Evolutionary conservation across 1,284 basidiomycete species (phyloP), one percentile per base, ranked within the genome.

Genomic region (Sporisorium iseilematis-ciliati): DNA sequence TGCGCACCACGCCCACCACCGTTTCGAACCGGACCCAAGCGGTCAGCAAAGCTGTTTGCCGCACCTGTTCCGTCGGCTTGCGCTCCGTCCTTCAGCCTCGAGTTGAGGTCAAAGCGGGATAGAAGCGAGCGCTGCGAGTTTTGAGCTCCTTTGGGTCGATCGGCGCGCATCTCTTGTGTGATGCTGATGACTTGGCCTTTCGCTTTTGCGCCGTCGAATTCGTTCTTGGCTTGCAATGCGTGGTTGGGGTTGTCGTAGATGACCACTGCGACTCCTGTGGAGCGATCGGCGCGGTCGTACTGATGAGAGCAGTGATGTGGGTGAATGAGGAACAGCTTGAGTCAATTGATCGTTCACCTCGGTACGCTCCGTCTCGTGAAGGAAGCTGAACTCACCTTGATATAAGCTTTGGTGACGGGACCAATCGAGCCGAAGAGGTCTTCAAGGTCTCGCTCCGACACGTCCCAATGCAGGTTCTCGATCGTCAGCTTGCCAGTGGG

Each of bases 271-370:
- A 90, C 88, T 67, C 95, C 95, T 29, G 90, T 91, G 52, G 95
- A 97, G 83, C 95, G 92, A 78, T 95, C 95, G 81, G 94, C 95
- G 83, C 92, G 91, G 88, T 97, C 95, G 87, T 95, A 98, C 95
- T 87, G 86, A 85, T 33, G 41, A 10, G 25, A 29, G 8, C 18
- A 54, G 14, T 8, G 42, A 43, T 23, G 7, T 7, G 7, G 7
- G 21, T 20, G 26, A 20, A n/a, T 4, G 18, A 2, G 20, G 26
- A 20, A 6, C 7, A 31, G 20, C 16, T n/a, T 20, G 26, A 23
- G 45, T 29, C 25, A 25, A 33, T n/a, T 33, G 48, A 20, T 49
- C 35, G 29, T 29, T 31, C 18, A 29, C 29, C 8, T 12, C 20
- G 23, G 16, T 25, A 38, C 14, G 35, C 1, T 48, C 16, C 25